phyloP scores from a whole-genome alignment of 192 early-diverging fungal species.

The Pilaira anomala region DNA sequence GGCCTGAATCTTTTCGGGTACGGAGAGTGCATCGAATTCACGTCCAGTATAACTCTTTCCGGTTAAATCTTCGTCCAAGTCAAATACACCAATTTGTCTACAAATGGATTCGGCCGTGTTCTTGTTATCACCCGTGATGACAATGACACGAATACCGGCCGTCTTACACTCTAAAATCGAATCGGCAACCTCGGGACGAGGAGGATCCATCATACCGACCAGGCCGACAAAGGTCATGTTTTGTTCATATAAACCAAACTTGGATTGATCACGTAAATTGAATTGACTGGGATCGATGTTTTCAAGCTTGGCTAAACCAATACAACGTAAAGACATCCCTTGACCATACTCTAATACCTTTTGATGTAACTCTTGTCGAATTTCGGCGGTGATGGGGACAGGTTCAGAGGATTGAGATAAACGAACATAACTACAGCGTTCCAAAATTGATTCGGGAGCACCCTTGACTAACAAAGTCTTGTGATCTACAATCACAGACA shows the following conservation, averaged over 20 bases:
- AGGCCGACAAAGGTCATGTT: conserved; percentile 93
- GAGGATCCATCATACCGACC: conserved; percentile 97
- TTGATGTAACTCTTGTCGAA: conserved; percentile 59
- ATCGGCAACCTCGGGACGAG: conserved; percentile 82
- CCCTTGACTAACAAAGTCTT: conserved; percentile 85
- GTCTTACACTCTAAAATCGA: conserved; percentile 84
- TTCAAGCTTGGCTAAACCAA: conserved; percentile 88
- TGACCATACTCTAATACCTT: conserved; percentile 76
- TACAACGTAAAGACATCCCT: conserved; percentile 74
- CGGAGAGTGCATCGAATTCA: conserved; percentile 87
- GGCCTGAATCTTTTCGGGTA: conserved; percentile 66
- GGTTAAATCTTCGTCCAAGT: conserved; percentile 56
- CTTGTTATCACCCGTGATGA: conserved; percentile 98
- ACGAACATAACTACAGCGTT: conserved; percentile 72
- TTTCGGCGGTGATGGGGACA: conserved; percentile 61
- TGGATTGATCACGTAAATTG: conserved; percentile 56
- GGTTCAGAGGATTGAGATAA: conserved; percentile 42
- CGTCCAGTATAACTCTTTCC: conserved; percentile 85
- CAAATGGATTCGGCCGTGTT: conserved; percentile 96
- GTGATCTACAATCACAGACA: conserved; percentile 80
- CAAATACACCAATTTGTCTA: conserved; percentile 92
- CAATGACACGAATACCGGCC: conserved; percentile 97
- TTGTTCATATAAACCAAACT: conserved; percentile 73
- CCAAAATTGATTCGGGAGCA: conserved; percentile 89
- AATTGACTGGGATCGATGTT: conserved; percentile 48